Percentiles rank a stretch among this genome's conserved stretches.
phyloP scores from a whole-genome alignment of 2,329 filamentous ascomycete genomes.

The Epichloe hybrida region DNA sequence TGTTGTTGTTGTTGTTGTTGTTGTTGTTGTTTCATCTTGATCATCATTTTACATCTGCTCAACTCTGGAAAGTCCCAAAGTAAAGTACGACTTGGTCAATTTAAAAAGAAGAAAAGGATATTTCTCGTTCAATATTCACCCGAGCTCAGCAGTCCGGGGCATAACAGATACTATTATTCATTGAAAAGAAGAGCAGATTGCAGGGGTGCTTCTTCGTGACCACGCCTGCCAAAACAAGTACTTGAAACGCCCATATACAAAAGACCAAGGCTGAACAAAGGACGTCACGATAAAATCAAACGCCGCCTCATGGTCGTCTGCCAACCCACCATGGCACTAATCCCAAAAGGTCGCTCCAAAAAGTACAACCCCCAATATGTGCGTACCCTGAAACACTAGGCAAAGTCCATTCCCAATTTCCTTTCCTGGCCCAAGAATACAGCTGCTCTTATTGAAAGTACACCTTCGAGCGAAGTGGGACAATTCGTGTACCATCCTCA shows the following conservation, averaged over 20 bases:
- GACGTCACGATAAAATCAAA: neutral
- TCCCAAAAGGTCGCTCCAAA: neutral
- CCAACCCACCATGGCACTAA: neutral
- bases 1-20: no score
- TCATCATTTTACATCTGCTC: no score
- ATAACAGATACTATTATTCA: neutral
- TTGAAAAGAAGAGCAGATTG: neutral
- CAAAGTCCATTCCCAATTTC: neutral
- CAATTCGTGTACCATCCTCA: neutral
- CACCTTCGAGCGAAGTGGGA: neutral
- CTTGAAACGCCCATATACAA: no score
- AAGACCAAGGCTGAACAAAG: no score
- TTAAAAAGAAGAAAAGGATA: neutral
- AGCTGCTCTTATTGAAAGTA: neutral
- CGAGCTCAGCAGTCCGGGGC: neutral
- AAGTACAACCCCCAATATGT: neutral
- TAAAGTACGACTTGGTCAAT: neutral
- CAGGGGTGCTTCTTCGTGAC: neutral
- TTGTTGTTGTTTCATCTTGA: no score
- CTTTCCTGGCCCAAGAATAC: neutral
- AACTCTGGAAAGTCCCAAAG: no score
- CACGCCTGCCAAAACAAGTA: no score
- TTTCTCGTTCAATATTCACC: neutral
- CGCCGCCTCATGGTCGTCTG: neutral
- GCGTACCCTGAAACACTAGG: neutral